These are phyloP conservation scores for Trichosporon ovoides DNA, from an alignment of 1,284 basidiomycete genomes.

Conservation along the genomic window DNA sequence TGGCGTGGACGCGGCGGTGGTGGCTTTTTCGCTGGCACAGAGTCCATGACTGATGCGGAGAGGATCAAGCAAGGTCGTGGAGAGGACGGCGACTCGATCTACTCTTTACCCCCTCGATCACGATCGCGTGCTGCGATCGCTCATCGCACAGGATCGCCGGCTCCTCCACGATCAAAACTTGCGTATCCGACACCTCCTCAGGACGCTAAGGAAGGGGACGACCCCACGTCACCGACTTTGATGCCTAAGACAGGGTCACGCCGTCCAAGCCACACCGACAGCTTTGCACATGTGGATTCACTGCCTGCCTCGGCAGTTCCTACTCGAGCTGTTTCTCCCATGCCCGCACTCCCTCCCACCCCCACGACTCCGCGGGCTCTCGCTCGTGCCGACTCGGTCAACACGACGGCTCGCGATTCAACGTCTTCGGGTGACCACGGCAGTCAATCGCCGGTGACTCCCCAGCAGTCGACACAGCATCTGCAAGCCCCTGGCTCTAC, in stretches of 20 bases:
- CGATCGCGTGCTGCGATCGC: neutral
- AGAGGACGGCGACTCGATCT: slow-evolving; percentile 6
- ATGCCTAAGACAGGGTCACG: neutral
- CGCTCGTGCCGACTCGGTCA: neutral
- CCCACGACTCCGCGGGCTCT: neutral
- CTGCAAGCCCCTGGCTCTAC: neutral
- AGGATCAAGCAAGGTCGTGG: slow-evolving; percentile 1
- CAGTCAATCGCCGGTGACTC: neutral
- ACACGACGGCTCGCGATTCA: neutral
- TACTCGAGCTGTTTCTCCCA: neutral
- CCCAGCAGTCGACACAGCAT: neutral
- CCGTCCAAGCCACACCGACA: neutral
- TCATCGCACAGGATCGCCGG: neutral
- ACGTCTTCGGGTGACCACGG: slow-evolving; percentile 1
- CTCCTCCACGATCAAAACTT: neutral
- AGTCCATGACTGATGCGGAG: slow-evolving; percentile 1
- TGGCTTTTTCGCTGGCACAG: slow-evolving; percentile 16
- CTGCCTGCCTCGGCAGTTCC: neutral
- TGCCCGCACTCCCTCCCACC: neutral
- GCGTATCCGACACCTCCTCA: neutral
- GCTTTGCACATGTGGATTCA: neutral
- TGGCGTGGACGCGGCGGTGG: slow-evolving; percentile 20
- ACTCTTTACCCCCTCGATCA: neutral
- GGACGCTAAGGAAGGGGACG: neutral
- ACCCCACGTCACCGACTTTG: neutral